phyloP scores from a whole-genome alignment of 352 stramenopile species.

The Phytophthora podocarpi region DNA sequence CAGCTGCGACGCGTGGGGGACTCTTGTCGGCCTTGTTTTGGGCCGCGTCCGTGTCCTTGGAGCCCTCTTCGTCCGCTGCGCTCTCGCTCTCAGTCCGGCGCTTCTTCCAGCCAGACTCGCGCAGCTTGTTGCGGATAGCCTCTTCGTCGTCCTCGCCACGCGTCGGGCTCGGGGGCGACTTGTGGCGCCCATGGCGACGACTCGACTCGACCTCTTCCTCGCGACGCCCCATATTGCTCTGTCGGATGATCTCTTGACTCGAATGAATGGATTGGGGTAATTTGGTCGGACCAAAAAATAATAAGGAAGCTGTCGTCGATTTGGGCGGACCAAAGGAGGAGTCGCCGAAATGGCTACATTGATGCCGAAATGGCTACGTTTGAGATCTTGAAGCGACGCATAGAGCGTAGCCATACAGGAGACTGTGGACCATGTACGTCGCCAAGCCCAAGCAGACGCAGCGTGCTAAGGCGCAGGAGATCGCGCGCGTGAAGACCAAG shows the following conservation, averaged over 20 bases:
- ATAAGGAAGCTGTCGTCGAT: too few relatives aligned
- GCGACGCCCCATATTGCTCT: slow-evolving; percentile 30
- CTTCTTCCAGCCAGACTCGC: slow-evolving; percentile 75
- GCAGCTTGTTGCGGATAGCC: slow-evolving; percentile 73
- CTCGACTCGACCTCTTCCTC: slow-evolving; percentile 30
- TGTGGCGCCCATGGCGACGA: slow-evolving; percentile 25
- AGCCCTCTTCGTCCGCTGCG: slow-evolving; percentile 18
- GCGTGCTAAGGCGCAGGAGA: slow-evolving; percentile 71
- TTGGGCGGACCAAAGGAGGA: too few relatives aligned
- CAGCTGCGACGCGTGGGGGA: slow-evolving; percentile 28
- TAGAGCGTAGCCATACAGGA: not conserved
- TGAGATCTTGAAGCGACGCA: slow-evolving; percentile 36
- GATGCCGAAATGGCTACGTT: slow-evolving; percentile 7
- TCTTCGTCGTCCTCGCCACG: slow-evolving; percentile 56
- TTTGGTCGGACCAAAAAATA: too few relatives aligned
- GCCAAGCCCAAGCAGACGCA: slow-evolving; percentile 81
- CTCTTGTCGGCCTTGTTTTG: slow-evolving; percentile 34
- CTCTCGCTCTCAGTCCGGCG: slow-evolving; percentile 32
- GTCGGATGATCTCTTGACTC: slow-evolving; percentile 6
- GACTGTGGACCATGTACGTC: slow-evolving; percentile 64
- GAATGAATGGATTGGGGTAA: slow-evolving; percentile 4
- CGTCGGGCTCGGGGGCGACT: slow-evolving; percentile 18
- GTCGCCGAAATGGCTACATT: too few relatives aligned
- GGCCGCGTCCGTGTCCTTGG: slow-evolving; percentile 12
- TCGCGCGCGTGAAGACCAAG: slow-evolving; percentile 75